Evolutionary conservation across 768 basidiomycete genomes (phyloP).

Genomic region (Boletus tylopilopsis): DNA sequence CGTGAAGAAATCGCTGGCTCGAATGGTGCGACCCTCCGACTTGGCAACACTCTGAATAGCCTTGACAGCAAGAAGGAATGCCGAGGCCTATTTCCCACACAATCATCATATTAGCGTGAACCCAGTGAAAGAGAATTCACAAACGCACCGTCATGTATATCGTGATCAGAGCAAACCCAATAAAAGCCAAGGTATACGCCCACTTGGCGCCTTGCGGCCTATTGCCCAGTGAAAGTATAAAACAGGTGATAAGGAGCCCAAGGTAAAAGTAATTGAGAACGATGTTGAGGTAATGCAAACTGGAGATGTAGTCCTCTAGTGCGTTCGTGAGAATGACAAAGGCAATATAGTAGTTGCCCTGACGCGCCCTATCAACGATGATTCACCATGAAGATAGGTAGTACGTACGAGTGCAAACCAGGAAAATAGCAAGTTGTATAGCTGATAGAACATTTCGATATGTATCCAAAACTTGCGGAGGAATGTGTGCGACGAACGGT

Average conservation of each 20-base stretch:
- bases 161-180: constrained; percentile 88
- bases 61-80: constrained; percentile 81
- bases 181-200: constrained; percentile 79
- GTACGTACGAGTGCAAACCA: constrained; percentile 78
- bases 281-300: constrained; percentile 70
- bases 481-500: constrained; percentile 82
- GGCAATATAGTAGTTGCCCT: constrained; percentile 91
- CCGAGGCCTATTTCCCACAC: constrained; percentile 49
- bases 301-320: constrained; percentile 58
- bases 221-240: constrained; percentile 86
- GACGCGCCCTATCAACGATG: not conserved
- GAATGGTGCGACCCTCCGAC: constrained; percentile 43
- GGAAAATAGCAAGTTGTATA: constrained; percentile 87
- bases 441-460: constrained; percentile 87
- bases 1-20: constrained; percentile 60
- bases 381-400: not conserved
- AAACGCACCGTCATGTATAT: constrained; percentile 88
- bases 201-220: constrained; percentile 87
- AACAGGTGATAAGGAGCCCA: constrained; percentile 82
- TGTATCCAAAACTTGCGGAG: constrained; percentile 92
- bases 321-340: constrained; percentile 76
- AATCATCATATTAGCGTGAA: constrained; percentile 2
- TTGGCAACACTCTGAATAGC: constrained; percentile 61
- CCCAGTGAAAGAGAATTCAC: not conserved
- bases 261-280: constrained; percentile 86